Base-by-base conservation (phyloP, 768 basidiomycete genomes). In the Leccinum olivaceopallidum region DNA sequence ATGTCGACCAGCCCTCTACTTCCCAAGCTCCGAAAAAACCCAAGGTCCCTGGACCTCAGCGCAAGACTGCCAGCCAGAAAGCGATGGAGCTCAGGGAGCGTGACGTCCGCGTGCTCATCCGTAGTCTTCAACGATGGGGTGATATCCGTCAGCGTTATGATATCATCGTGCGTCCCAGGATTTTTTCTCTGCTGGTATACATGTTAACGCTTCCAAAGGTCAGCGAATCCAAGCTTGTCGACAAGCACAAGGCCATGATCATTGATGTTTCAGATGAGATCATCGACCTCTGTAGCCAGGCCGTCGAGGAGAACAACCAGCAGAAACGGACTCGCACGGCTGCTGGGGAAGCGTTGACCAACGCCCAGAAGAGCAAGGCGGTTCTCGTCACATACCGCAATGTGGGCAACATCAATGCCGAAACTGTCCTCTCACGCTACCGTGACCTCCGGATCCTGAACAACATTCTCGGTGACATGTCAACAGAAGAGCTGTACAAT, bases 11-110 rank as follows among this genome's bases (percentile, higher is more conserved):
- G 49, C 83, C 88, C 10, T 69, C 81, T 16, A 74, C 87, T 5
- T 76, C 86, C 6, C 76, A 88, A 61, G 77, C 87, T 20, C 77
- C 84, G 37, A 90, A 92, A 81, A 88, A 94, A 74, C 86, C 88
- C 56, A 91, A 89, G 69, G 77, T 76, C 4, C 85, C 88, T 20
- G 83, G 84, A 36, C 83, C 87, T 5, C 85, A 88, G 60, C 83
- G 95, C 67, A 98, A 98, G 80, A 89, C 90, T 5, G 91, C 93
- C 4, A 91, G 88, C 56, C 94, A 98, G 77, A 94, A 93, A 72
- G 89, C 96, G 18, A 90, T 97, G 87, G 95, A 97, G 73, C 80
- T 99, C 62, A 98, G 96, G 78, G 96, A 98, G 73, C 87, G 97
- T 49, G 97, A 99, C 73, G 87, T 98, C 28, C 94, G 97, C 59